phyloP scores from a whole-genome alignment of 495 filamentous ascomycete genomes.

The Usnea hakonensis region DNA sequence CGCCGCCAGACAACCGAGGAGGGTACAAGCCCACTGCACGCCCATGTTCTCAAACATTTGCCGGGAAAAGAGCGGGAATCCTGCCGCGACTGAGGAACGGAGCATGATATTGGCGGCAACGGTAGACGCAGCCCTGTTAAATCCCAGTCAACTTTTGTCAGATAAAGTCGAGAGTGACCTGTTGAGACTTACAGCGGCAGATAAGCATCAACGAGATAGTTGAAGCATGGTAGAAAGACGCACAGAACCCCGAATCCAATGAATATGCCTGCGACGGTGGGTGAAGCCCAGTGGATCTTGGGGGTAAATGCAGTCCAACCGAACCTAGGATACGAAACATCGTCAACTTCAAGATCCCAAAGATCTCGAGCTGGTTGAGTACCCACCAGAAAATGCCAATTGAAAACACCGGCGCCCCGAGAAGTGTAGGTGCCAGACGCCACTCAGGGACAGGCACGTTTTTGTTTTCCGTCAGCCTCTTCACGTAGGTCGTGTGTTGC shows the following conservation, averaged over 20 bases:
- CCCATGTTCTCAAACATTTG: constrained; percentile 33
- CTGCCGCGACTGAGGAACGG: constrained; percentile 53
- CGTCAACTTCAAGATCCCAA: constrained; percentile 28
- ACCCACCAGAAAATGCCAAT: constrained; percentile 58
- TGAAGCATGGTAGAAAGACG: constrained; percentile 53
- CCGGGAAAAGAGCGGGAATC: constrained; percentile 34
- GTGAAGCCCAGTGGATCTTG: constrained; percentile 36
- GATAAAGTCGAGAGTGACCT: no score
- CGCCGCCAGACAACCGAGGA: constrained; percentile 33
- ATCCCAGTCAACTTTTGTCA: no score
- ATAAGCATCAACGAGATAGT: constrained; percentile 59
- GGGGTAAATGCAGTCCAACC: no score
- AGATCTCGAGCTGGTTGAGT: constrained; percentile 37
- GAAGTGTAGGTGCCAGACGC: constrained; percentile 51
- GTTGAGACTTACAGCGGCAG: constrained; percentile 32
- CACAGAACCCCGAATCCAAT: constrained; percentile 49
- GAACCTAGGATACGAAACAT: no score
- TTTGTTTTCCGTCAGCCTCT: constrained; percentile 41
- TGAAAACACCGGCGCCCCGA: constrained; percentile 47
- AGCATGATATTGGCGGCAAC: constrained; percentile 63
- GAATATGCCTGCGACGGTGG: constrained; percentile 42
- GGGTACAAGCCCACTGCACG: constrained; percentile 30
- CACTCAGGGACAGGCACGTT: constrained; percentile 49
- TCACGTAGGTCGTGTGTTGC: constrained; percentile 43
- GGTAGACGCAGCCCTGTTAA: constrained; percentile 43